Conservation (phyloP, 2,329 filamentous ascomycete species). For the Aspergillus spinulosporus region DNA sequence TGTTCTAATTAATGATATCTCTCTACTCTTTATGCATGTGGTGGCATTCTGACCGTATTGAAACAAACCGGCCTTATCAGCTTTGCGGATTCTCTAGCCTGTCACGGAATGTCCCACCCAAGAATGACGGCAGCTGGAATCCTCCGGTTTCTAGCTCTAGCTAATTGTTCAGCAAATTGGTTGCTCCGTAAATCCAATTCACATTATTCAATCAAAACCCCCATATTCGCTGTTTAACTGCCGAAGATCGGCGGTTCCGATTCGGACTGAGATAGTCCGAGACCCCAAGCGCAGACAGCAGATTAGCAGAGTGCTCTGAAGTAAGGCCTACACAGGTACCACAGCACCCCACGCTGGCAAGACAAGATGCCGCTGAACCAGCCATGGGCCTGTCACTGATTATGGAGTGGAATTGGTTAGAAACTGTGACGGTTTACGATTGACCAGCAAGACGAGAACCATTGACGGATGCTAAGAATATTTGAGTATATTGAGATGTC, state of each 20-base stretch:
- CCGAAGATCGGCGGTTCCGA: constrained; percentile 13
- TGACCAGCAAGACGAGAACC: too few species aligned
- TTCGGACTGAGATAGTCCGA: background rate
- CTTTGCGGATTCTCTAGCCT: too few species aligned
- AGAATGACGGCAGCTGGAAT: background rate
- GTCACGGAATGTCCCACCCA: background rate
- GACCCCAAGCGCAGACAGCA: background rate
- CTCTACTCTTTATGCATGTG: too few species aligned
- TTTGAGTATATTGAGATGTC: too few species aligned
- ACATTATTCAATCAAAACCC: background rate
- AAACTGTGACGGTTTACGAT: too few species aligned
- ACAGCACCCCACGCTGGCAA: background rate
- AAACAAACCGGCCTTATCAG: too few species aligned
- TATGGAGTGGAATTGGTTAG: too few species aligned
- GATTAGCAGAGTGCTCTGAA: background rate
- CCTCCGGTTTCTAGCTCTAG: background rate
- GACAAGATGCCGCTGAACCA: too few species aligned
- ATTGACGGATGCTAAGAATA: too few species aligned
- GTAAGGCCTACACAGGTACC: too few species aligned
- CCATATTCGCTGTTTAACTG: background rate
- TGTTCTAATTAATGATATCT: background rate
- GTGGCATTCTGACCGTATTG: too few species aligned
- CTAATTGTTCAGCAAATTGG: background rate
- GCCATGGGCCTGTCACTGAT: too few species aligned
- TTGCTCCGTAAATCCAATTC: background rate